phyloP scores from a whole-genome alignment of 2,329 filamentous ascomycete genomes.

The Apiospora pterosperma region DNA sequence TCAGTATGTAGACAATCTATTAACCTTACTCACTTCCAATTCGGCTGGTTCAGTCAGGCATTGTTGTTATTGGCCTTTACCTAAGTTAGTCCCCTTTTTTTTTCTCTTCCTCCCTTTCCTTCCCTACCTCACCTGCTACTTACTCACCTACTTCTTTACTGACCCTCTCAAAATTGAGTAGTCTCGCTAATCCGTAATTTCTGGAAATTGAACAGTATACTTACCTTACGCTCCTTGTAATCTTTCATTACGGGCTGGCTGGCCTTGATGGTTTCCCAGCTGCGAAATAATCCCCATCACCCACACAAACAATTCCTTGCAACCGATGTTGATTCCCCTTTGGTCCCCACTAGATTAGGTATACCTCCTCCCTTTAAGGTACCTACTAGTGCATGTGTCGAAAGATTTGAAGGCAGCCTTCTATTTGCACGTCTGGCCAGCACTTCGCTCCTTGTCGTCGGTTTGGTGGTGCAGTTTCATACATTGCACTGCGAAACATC shows the following conservation, averaged over 20 bases:
- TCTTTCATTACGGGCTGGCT: background rate
- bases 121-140: too few relatives aligned
- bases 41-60: background rate
- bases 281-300: background rate
- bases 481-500: conserved; percentile 1
- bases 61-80: background rate
- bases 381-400: conserved; percentile 1
- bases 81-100: background rate
- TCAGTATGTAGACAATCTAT: background rate
- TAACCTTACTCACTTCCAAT: background rate
- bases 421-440: background rate
- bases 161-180: background rate
- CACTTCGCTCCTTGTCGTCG: background rate
- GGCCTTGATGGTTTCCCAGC: background rate
- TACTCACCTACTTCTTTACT: too few relatives aligned
- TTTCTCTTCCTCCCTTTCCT: background rate
- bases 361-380: background rate
- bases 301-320: background rate
- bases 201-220: background rate
- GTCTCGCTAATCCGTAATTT: background rate
- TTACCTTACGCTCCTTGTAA: background rate
- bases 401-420: background rate
- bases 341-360: conserved; percentile 1
- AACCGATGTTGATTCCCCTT: background rate
- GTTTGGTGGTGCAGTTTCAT: background rate